Evolutionary conservation across 106 monocot species (phyloP).

Genomic region (Dendrobium huoshanense): DNA sequence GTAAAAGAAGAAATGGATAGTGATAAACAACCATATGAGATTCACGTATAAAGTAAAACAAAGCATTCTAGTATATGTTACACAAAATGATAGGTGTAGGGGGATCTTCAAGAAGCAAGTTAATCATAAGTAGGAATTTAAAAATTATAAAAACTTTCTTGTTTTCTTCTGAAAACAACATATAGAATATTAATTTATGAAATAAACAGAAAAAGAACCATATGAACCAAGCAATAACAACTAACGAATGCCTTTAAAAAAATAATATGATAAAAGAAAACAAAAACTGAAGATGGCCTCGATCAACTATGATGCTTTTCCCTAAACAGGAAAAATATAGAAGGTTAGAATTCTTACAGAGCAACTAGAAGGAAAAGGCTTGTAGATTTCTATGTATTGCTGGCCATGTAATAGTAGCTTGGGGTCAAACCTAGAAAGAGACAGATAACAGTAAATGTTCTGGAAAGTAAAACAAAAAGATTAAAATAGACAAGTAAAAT

Average conservation of each 20-base stretch:
- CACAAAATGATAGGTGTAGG: background rate
- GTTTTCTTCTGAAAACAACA: background rate
- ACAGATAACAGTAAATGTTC: background rate
- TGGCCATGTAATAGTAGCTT: constrained; percentile 79
- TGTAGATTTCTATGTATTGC: constrained; percentile 91
- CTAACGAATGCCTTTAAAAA: background rate
- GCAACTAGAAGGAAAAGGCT: constrained; percentile 63
- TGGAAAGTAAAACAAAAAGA: background rate
- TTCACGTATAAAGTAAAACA: background rate
- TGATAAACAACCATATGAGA: background rate
- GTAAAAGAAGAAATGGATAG: background rate
- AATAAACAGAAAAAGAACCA: background rate
- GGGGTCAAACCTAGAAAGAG: constrained; percentile 65
- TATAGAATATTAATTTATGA: background rate
- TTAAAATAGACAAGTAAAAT: background rate
- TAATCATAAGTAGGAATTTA: background rate
- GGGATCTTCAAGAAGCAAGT: background rate
- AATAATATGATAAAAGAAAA: background rate
- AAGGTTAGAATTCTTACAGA: constrained; percentile 39
- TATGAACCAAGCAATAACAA: background rate
- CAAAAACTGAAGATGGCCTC: background rate
- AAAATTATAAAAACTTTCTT: background rate
- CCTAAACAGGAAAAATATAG: background rate
- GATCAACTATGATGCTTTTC: background rate
- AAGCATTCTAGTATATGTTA: background rate